Conservation (phyloP, 768 basidiomycete species). For the Pluteus cervinus region DNA sequence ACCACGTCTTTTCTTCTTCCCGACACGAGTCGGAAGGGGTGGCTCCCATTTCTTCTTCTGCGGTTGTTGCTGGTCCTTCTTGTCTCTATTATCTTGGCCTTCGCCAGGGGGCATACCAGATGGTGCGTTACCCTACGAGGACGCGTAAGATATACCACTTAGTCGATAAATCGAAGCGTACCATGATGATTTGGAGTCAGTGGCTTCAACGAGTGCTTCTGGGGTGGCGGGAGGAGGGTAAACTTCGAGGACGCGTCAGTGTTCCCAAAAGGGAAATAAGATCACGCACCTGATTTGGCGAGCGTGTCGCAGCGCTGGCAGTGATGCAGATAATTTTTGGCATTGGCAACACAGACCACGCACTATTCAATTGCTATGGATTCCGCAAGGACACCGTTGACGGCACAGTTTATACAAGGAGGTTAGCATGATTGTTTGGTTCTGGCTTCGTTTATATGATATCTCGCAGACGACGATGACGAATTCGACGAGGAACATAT, state of each 20-base stretch:
- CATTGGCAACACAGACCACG: constrained; percentile 20
- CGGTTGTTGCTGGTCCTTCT: constrained; percentile 42
- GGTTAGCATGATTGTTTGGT: constrained; percentile 31
- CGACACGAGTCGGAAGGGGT: constrained; percentile 92
- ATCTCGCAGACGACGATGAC: constrained; percentile 61
- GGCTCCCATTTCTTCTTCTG: constrained; percentile 98
- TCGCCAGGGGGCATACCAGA: constrained; percentile 50
- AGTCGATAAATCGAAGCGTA: constrained; percentile 8
- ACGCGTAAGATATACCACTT: not conserved
- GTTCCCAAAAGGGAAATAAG: constrained; percentile 26
- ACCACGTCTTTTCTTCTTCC: constrained; percentile 95
- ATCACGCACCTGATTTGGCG: constrained; percentile 25
- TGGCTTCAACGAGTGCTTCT: constrained; percentile 6
- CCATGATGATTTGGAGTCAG: constrained; percentile 19
- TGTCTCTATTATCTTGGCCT: constrained; percentile 32
- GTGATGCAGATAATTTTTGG: constrained; percentile 13
- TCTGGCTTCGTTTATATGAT: constrained; percentile 6
- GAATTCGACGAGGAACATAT: constrained; percentile 80
- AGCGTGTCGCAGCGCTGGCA: constrained; percentile 14
- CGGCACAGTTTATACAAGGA: constrained; percentile 76
- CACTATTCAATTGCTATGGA: constrained; percentile 28
- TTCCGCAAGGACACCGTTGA: constrained; percentile 44
- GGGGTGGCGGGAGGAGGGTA: constrained; percentile 9
- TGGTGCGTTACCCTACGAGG: constrained; percentile 63
- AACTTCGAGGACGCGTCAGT: constrained; percentile 46